Conservation (phyloP, 2,329 filamentous ascomycete genomes). For the Fusarium burgessii region DNA sequence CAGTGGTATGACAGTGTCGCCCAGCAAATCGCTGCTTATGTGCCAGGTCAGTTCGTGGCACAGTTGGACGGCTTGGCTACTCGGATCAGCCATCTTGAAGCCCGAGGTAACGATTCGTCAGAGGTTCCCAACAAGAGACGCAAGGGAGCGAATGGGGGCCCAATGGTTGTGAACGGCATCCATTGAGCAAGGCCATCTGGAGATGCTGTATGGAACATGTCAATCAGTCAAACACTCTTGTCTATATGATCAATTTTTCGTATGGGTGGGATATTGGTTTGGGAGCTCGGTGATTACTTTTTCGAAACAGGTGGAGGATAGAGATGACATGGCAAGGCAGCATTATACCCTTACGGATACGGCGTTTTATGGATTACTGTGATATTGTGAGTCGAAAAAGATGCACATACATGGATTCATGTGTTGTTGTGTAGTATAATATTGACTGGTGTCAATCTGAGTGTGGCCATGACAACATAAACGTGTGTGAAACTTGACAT, state of each 20-base stretch:
- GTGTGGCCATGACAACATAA: not conserved
- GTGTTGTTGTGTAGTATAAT: not conserved
- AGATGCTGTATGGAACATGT: not conserved
- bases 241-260: slow-evolving; percentile 6
- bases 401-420: not conserved
- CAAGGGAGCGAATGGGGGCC: slow-evolving; percentile 38
- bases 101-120: not conserved
- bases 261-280: slow-evolving; percentile 2
- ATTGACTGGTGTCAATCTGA: not conserved
- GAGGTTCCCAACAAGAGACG: slow-evolving; percentile 40
- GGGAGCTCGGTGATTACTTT: slow-evolving; percentile 2
- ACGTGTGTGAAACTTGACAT: not conserved
- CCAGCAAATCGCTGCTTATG: slow-evolving; percentile 49
- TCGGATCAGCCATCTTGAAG: slow-evolving; percentile 42
- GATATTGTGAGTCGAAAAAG: not conserved
- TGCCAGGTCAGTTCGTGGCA: slow-evolving; percentile 37
- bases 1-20: slow-evolving; percentile 57
- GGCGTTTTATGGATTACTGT: slow-evolving; percentile 20
- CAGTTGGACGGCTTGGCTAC: slow-evolving; percentile 37
- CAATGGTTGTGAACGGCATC: slow-evolving; percentile 20
- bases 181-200: slow-evolving; percentile 6
- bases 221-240: not conserved
- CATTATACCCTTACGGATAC: slow-evolving; percentile 35
- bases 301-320: slow-evolving; percentile 7
- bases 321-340: slow-evolving; percentile 6